These are phyloP conservation scores for Endocladia muricata DNA, from an alignment of 31 red algal genomes.

Conservation along the genomic window DNA sequence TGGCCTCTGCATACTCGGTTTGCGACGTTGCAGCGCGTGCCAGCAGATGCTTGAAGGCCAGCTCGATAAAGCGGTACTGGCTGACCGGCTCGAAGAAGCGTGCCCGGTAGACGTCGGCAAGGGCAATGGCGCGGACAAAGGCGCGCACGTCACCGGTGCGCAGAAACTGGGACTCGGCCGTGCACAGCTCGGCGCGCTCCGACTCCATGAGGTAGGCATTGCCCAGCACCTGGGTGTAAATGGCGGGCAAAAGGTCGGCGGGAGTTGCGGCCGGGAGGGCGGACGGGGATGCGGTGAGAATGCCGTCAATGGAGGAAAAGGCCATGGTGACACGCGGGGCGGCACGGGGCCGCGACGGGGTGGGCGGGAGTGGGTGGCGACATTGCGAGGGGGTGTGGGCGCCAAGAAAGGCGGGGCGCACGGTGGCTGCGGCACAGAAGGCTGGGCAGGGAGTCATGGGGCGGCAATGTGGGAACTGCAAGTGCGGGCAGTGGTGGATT, in stretches of 20 bases:
- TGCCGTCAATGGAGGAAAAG: constrained; percentile 65
- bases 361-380: too few species aligned
- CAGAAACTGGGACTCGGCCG: constrained; percentile 47
- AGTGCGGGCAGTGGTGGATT: too few species aligned
- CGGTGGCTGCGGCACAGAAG: too few species aligned
- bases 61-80: constrained; percentile 73
- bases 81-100: constrained; percentile 70
- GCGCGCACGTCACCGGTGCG: constrained; percentile 44
- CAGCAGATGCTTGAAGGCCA: constrained; percentile 70
- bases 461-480: too few species aligned
- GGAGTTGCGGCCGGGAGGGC: constrained; percentile 6
- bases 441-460: too few species aligned
- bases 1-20: constrained; percentile 44
- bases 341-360: too few species aligned
- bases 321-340: constrained; percentile 24
- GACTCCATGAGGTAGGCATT: constrained; percentile 72
- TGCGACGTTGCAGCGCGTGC: constrained; percentile 45
- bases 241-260: constrained; percentile 5
- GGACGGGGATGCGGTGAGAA: constrained; percentile 44
- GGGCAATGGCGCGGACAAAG: constrained; percentile 63
- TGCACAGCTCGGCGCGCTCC: constrained; percentile 46
- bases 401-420: too few species aligned
- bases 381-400: too few species aligned
- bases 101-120: constrained; percentile 44
- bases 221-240: constrained; percentile 79